A percentile compares a stretch with the other conserved stretches of the same genome.
Evolutionary conservation across 768 basidiomycete species (phyloP).

Genomic region (Pleurotus salmoneostramineus): DNA sequence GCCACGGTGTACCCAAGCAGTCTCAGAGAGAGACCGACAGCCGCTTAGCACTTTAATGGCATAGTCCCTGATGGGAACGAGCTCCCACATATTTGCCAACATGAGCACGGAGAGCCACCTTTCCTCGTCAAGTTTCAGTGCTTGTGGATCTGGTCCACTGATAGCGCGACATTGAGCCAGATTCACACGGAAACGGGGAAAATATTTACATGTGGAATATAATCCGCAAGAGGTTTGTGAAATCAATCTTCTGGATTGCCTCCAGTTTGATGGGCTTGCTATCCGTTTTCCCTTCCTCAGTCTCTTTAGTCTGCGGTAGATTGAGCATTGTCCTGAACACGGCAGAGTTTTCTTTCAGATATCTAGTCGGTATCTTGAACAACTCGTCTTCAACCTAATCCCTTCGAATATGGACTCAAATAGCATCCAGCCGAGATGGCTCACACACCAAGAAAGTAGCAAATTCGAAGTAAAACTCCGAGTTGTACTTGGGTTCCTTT

Average conservation of each 20-base stretch:
- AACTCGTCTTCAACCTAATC: neutral
- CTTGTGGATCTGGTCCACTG: neutral
- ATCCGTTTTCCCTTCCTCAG: neutral
- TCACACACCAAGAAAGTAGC: neutral
- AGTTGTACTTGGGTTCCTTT: neutral
- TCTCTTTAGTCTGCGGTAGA: neutral
- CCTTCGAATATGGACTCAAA: neutral
- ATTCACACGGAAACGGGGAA: neutral
- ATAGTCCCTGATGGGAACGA: slow-evolving; percentile 1
- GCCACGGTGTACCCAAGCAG: neutral
- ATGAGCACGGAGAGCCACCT: slow-evolving; percentile 10
- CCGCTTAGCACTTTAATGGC: neutral
- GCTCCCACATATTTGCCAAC: slow-evolving; percentile 11
- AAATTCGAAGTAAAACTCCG: neutral
- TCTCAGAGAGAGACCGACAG: neutral
- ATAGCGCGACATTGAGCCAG: neutral
- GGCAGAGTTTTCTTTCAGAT: neutral
- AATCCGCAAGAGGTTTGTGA: neutral
- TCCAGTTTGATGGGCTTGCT: neutral
- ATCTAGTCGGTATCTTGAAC: neutral
- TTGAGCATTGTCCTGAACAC: neutral
- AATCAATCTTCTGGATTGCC: neutral
- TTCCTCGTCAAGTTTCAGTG: neutral
- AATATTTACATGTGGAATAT: neutral
- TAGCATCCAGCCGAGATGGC: neutral